Conservation (phyloP, 495 filamentous ascomycete species). For the Saxophila tyrrhenica region DNA sequence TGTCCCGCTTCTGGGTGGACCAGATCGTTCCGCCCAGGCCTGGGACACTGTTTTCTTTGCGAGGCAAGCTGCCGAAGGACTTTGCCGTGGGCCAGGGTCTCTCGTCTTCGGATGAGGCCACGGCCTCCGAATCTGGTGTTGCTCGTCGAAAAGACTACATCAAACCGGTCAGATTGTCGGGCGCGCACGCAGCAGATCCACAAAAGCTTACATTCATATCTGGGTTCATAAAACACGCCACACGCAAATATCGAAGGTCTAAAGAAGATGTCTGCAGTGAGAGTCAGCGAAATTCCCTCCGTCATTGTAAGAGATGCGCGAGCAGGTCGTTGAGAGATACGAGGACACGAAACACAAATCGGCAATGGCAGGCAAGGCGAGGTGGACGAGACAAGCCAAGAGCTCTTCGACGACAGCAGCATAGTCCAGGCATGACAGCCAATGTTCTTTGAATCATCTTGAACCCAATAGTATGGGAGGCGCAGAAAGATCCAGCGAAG, state of each 20-base stretch:
- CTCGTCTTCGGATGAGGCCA: constrained; percentile 90
- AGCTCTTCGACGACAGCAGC: too few species aligned
- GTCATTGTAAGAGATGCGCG: too few species aligned
- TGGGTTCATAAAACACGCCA: not conserved
- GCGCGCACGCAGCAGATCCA: not conserved
- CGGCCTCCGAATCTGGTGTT: constrained; percentile 84
- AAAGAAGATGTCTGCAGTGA: not conserved
- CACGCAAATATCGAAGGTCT: not conserved
- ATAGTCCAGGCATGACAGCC: too few species aligned
- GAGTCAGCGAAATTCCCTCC: not conserved
- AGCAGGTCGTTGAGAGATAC: too few species aligned
- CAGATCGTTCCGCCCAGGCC: constrained; percentile 17
- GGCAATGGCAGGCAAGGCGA: too few species aligned
- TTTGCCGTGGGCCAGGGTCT: constrained; percentile 16
- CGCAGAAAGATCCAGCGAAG: too few species aligned
- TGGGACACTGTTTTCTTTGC: constrained; percentile 15
- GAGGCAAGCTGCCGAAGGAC: constrained; percentile 18
- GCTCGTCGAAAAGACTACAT: constrained; percentile 46
- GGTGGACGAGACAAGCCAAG: too few species aligned
- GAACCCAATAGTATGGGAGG: too few species aligned
- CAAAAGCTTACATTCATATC: not conserved
- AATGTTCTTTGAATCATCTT: too few species aligned
- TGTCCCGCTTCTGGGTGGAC: constrained; percentile 13
- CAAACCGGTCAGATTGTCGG: not conserved
- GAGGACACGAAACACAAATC: too few species aligned